A percentile compares a stretch with the other conserved stretches of the same genome.
These are phyloP conservation scores for Apostasia ramifera DNA, from an alignment of 106 monocot genomes.

Conservation along the genomic window DNA sequence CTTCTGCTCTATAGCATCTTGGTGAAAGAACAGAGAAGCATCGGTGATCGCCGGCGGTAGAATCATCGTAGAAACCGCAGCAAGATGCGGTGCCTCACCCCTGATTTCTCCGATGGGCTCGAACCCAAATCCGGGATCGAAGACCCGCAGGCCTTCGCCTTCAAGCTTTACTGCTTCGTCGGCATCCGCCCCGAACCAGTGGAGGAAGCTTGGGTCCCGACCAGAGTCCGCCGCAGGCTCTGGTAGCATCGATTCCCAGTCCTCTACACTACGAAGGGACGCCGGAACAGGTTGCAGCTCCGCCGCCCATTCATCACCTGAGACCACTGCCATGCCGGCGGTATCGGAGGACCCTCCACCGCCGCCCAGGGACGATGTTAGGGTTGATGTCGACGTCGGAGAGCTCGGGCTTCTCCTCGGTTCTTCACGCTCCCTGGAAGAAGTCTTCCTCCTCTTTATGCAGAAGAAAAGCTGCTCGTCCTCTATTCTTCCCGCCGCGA, in stretches of 20 bases:
- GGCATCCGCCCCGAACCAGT: constrained; percentile 27
- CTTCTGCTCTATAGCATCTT: background rate
- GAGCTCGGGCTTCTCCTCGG: constrained; percentile 47
- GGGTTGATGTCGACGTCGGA: constrained; percentile 39
- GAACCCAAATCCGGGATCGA: constrained; percentile 16
- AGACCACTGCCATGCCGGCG: constrained; percentile 9
- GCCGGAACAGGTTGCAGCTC: constrained; percentile 29
- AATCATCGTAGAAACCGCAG: background rate
- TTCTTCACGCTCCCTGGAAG: constrained; percentile 14
- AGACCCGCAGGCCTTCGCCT: constrained; percentile 10
- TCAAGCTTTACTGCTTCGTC: constrained; percentile 1
- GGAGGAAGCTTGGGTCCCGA: constrained; percentile 23
- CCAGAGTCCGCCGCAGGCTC: constrained; percentile 1
- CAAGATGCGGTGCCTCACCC: background rate
- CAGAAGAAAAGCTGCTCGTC: constrained; percentile 4
- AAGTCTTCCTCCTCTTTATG: background rate
- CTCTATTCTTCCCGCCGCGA: background rate
- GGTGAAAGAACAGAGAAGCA: background rate
- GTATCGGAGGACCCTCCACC: constrained; percentile 10
- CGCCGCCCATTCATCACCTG: constrained; percentile 16
- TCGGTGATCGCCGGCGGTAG: background rate
- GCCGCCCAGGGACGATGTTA: constrained; percentile 31
- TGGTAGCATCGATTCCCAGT: constrained; percentile 26
- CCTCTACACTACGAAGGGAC: constrained; percentile 12
- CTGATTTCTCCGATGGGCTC: constrained; percentile 10